Percentiles rank a stretch among this genome's conserved stretches.
phyloP scores from a whole-genome alignment of 2,329 filamentous ascomycete species.

The Thelonectria blattea region DNA sequence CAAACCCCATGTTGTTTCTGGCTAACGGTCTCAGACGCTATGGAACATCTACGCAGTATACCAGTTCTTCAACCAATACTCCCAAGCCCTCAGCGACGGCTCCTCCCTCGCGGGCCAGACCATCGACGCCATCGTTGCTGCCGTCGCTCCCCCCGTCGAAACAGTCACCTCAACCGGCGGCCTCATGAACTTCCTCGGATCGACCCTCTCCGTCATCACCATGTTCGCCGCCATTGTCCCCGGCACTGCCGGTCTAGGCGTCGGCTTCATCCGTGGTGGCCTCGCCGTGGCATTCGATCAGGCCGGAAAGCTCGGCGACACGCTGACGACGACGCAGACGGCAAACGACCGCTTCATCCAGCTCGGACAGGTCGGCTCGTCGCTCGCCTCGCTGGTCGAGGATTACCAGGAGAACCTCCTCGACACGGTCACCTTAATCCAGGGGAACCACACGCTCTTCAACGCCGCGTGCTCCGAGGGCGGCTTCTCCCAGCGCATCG shows the following conservation, averaged over 20 bases:
- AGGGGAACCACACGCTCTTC: conserved; percentile 31
- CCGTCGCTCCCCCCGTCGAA: conserved; percentile 35
- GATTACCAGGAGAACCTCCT: conserved; percentile 33
- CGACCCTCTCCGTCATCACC: conserved; percentile 24
- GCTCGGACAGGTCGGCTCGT: conserved; percentile 34
- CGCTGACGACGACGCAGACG: conserved; percentile 25
- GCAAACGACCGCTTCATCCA: conserved; percentile 36
- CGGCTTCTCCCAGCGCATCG: conserved; percentile 35
- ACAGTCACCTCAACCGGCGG: conserved; percentile 17
- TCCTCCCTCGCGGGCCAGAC: conserved; percentile 33
- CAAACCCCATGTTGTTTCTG: too few relatives aligned
- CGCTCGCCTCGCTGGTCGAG: conserved; percentile 34
- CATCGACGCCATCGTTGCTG: conserved; percentile 34
- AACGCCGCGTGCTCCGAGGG: conserved; percentile 27
- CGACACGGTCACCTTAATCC: conserved; percentile 24
- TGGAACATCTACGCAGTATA: conserved; percentile 40
- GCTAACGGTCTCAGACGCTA: conserved; percentile 17
- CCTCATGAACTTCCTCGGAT: conserved; percentile 28
- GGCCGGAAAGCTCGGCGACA: conserved; percentile 19
- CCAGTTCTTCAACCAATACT: conserved; percentile 41
- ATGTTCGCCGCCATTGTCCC: conserved; percentile 31
- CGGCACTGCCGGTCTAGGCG: conserved; percentile 23
- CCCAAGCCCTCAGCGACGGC: conserved; percentile 35
- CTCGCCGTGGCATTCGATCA: conserved; percentile 21
- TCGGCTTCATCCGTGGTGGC: conserved; percentile 26